Base-by-base conservation (phyloP, 371 early-diverging fungal species). In the Circinella umbellata region DNA sequence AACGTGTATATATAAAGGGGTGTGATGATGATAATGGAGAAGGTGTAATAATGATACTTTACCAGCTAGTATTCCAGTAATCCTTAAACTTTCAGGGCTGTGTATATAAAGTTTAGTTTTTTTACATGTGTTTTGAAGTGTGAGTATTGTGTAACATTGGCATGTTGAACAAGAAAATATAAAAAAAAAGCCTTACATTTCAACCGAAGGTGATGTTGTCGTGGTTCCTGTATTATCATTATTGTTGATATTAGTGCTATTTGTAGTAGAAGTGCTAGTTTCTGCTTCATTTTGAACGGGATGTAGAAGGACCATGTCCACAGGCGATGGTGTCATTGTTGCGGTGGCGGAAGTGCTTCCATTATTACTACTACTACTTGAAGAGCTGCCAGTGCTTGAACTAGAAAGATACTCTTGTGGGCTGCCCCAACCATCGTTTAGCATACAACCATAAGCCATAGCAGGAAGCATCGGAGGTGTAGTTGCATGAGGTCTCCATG, bases 21-120 rank as follows among this genome's bases (percentile, higher is more conserved):
- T 17, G 54, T 18, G 54, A 54, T 4, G 51, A 51, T 13, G 51
- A 51, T 4, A n/a, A 15, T 9, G 47, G 3, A 47, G 47, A 54
- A 8, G n/a, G n/a, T 7, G 18, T 17, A 54, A n/a, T n/a, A 54
- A 27, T 27, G 2, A 27, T 27, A 27, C 27, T 27, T 57, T 57
- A 57, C 57, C 57, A 18, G 57, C 20, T 27, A 57, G 57, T 57
- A 57, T 57, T 17, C 57, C 57, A n/a, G 57, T 57, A 8, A 57
- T 57, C 35, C 57, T 57, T 57, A 57, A 57, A 57, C 27, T 57
- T 27, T 57, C 57, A 57, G 57, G 57, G 57, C 57, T 57, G 57
- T 13, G 11, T 27, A 27, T 34, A 27, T 34, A 57, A 57, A 57
- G 51, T 51, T 51, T 13, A n/a, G n/a, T 17, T 51, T 51, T 51